These are phyloP conservation scores for Amauroascus verrucosus DNA, from an alignment of 2,329 filamentous ascomycete species.

Conservation along the genomic window DNA sequence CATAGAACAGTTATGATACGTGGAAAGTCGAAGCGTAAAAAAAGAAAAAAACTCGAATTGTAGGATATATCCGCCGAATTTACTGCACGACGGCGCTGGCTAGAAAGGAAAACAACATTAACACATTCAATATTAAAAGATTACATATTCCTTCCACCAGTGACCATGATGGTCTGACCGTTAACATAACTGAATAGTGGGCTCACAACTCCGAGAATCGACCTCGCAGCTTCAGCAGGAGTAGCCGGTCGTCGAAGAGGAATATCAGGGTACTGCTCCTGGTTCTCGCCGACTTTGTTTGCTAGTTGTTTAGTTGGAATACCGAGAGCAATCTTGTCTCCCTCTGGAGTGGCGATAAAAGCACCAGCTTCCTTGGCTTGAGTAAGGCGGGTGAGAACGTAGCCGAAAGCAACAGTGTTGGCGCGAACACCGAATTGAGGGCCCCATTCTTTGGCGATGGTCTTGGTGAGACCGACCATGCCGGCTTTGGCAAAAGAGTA, in stretches of 20 bases:
- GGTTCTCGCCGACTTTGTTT: slow-evolving; percentile 21
- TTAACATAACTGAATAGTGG: slow-evolving; percentile 76
- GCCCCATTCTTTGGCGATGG: slow-evolving; percentile 87
- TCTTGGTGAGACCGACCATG: slow-evolving; percentile 72
- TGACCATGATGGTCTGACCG: slow-evolving; percentile 79
- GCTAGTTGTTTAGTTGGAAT: slow-evolving; percentile 54
- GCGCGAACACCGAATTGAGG: slow-evolving; percentile 69
- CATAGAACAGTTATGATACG: too few relatives aligned
- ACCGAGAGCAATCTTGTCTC: slow-evolving; percentile 62
- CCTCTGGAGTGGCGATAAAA: slow-evolving; percentile 65
- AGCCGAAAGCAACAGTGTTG: slow-evolving; percentile 77
- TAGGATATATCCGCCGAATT: too few relatives aligned
- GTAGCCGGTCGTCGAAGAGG: slow-evolving; percentile 66
- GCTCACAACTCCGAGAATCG: slow-evolving; percentile 67
- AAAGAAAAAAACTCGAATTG: too few relatives aligned
- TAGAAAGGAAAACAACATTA: not conserved
- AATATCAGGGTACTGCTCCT: slow-evolving; percentile 54
- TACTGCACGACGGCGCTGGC: not conserved
- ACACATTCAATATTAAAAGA: not conserved
- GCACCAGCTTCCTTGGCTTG: slow-evolving; percentile 75
- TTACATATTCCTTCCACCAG: slow-evolving; percentile 58
- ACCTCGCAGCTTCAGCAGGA: slow-evolving; percentile 68
- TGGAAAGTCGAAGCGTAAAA: too few relatives aligned
- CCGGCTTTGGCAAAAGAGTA: slow-evolving; percentile 79
- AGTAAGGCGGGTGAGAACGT: slow-evolving; percentile 69